A percentile compares a stretch with the other conserved stretches of the same genome.
phyloP scores from a whole-genome alignment of 257 asterid genomes.

The Craterostigma plantagineum region DNA sequence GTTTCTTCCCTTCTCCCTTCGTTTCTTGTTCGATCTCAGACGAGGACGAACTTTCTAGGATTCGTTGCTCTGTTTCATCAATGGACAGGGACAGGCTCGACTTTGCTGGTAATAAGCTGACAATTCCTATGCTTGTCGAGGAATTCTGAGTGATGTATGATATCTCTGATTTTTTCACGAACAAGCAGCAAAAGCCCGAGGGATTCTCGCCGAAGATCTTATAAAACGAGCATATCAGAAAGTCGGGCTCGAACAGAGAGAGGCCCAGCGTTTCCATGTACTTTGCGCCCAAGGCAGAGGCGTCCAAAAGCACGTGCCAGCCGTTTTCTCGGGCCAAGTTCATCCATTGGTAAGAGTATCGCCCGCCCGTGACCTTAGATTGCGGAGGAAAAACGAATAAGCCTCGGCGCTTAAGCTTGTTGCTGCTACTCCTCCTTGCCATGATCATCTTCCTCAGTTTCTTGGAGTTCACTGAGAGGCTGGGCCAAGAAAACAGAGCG shows the following conservation, averaged over 20 bases:
- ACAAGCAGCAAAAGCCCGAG: conserved; percentile 59
- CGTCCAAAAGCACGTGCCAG: conserved; percentile 75
- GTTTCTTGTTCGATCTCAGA: conserved; percentile 7
- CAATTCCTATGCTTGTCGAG: conserved; percentile 26
- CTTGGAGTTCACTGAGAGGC: conserved; percentile 28
- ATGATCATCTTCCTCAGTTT: conserved; percentile 31
- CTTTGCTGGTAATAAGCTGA: conserved; percentile 31
- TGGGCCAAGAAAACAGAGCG: conserved; percentile 71
- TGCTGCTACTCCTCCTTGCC: no score
- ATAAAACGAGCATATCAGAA: conserved; percentile 49
- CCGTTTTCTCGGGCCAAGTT: conserved; percentile 59
- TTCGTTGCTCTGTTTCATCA: conserved; percentile 8
- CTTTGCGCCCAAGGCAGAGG: conserved; percentile 57
- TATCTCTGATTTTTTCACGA: conserved; percentile 40
- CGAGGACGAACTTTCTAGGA: conserved; percentile 8
- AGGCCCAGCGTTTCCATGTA: conserved; percentile 89
- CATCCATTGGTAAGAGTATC: conserved; percentile 79
- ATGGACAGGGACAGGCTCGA: conserved; percentile 4
- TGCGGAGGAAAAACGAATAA: conserved; percentile 65
- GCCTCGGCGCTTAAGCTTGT: no score
- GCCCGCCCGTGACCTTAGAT: conserved; percentile 47
- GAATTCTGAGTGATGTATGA: conserved; percentile 15
- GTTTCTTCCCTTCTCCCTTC: no score
- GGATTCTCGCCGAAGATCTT: conserved; percentile 78
- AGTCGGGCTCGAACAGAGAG: conserved; percentile 61